Conservation (phyloP, 352 stramenopile genomes). For the Thalassiosira oceanica region DNA sequence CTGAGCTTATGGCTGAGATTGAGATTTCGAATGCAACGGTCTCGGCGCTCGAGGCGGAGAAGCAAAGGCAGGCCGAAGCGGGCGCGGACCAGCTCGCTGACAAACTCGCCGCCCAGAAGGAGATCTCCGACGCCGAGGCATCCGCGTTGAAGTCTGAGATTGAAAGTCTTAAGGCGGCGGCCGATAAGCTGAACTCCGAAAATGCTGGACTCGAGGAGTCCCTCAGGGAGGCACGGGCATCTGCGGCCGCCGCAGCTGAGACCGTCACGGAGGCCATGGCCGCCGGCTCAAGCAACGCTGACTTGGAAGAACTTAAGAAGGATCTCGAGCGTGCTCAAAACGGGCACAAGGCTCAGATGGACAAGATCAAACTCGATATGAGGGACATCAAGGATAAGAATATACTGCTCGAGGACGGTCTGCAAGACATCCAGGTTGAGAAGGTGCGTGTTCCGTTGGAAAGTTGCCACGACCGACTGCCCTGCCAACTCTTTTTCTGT, state of each 20-base stretch:
- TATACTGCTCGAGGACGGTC: conserved; percentile 3
- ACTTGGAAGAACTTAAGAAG: neutral
- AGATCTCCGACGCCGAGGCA: too few species aligned
- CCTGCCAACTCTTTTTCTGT: too few species aligned
- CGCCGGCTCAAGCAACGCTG: too few species aligned
- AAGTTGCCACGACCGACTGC: too few species aligned
- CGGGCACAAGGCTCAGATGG: neutral
- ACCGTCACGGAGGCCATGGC: too few species aligned
- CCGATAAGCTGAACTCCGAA: neutral
- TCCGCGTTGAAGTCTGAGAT: conserved; percentile 8
- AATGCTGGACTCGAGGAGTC: neutral
- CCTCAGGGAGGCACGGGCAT: neutral
- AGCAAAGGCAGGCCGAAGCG: too few species aligned
- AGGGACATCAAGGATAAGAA: too few species aligned
- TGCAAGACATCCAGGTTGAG: conserved; percentile 1
- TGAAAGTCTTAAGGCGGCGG: neutral
- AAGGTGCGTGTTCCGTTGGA: too few species aligned
- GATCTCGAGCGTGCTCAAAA: conserved; percentile 3
- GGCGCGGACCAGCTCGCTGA: neutral
- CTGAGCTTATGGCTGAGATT: too few species aligned
- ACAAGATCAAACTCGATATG: too few species aligned
- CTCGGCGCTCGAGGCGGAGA: too few species aligned
- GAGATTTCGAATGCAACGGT: too few species aligned
- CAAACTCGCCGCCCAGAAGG: neutral
- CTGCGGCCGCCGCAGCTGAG: neutral